Base-by-base conservation (phyloP, 202 grass and related monocot genomes). In the Alloteropsis angusta region DNA sequence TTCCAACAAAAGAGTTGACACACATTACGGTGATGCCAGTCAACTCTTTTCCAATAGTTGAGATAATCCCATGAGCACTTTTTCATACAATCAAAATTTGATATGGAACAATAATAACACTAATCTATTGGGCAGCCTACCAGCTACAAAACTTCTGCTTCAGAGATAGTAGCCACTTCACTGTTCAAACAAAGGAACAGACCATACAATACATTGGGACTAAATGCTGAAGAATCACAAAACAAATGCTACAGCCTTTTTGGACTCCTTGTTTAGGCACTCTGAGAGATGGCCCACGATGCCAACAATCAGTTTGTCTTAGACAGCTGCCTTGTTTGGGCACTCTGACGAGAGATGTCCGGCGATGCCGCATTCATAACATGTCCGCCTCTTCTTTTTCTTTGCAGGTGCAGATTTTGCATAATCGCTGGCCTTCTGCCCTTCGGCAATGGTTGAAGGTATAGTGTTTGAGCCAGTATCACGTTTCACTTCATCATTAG, bases 331-430 rank as follows among this genome's bases (percentile, higher is more conserved):
- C 77, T 88, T 93, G 68, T 87, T 88, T 22, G 91, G 91, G 63
- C 94, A 97, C 22, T 90, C 86, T 14, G 94, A 90, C 0, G 94
- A 90, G 56, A 97, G 87, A 79, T 90, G 94, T 14, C 89, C 94
- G 1, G 94, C 80, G 13, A 89, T 86, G 28, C 91, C 94, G 1
- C 94, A 94, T 60, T 80, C 87, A 25, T 92, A 92, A 48, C 94
- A 97, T 62, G 91, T 92, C 69, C 85, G 36, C 36, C 89, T 90
- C 66, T 92, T 95, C 85, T 97, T 97, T 79, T 88, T 87, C 74
- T 83, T 90, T 36, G 85, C 65, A 83, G 71, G 49, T 4, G 16
- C 80, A 23, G 82, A 34, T 38, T 65, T 73, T 52, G 72, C 43
- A n/a, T 82, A 49, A 0, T 78, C 72, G 14, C 9, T 26, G 2